Base-by-base conservation (phyloP, 1,284 basidiomycete genomes). In the Vanrija sp. region DNA sequence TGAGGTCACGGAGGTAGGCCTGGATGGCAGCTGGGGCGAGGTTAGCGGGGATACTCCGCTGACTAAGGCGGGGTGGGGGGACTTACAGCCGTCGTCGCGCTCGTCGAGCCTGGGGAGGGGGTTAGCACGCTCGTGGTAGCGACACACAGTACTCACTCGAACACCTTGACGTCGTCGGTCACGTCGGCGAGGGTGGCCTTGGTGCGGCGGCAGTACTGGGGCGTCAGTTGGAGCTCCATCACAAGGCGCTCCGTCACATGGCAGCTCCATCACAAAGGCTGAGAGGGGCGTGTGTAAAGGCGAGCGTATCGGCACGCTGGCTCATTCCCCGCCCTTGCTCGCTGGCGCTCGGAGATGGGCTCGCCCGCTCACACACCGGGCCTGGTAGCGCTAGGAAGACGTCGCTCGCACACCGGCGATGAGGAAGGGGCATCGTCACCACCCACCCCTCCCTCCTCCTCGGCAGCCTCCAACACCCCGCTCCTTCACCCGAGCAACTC, bases 61-160 rank as follows among this genome's bases (percentile, higher is more conserved):
- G 31, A 31, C 31, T 31, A 31, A 31, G 39, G 35, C 6, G 20
- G 38, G 35, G 38, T 6, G 37, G 12, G 16, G n/a, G 6, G 3
- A 69, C 71, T 61, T 46, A 70, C 70, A 66, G 45, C 71, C 73
- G 39, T 74, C 67, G 41, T 75, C 71, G 25, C 64, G 56, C 60
- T 72, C 61, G 59, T 76, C 74, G 35, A 76, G 64, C 58, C 72
- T 74, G 59, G 5, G 6, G 24, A 24, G 43, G 7, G 9, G 27
- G 49, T 65, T 44, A 62, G 57, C 50, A n/a, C 4, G 4, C 5
- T 25, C 9, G 5, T 25, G 24, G 5, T 9, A 9, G 25, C 14
- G 0, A 10, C 7, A 15, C 25, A 8, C n/a, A 36, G 1, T 2
- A 64, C 69, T 54, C 46, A 71, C 71, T 75, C 72, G 51, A 71